Evolutionary conservation across 2,329 filamentous ascomycete species (phyloP).

Genomic region (Cryphonectria naterciae): DNA sequence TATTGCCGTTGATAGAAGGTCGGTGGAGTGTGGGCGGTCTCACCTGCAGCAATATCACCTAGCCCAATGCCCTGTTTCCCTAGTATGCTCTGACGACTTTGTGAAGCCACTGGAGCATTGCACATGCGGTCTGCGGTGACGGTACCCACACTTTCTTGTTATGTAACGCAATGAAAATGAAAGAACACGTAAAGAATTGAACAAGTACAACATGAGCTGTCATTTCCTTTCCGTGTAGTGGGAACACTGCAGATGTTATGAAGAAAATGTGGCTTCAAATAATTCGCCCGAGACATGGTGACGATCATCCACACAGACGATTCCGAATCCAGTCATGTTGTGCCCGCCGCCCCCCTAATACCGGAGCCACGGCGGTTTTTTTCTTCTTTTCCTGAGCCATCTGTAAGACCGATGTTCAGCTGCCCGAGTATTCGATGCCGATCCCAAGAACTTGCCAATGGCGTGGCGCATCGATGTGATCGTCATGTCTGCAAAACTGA

Average conservation of each 20-base stretch:
- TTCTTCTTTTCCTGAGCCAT: not conserved
- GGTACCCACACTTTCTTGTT: not conserved
- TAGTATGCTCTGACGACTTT: not conserved
- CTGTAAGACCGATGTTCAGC: constrained; percentile 1
- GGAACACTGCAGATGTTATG: not conserved
- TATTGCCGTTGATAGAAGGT: not conserved
- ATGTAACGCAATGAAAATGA: not conserved
- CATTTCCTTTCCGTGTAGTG: not conserved
- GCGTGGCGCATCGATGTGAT: not conserved
- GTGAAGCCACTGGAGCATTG: not conserved
- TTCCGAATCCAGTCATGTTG: not conserved
- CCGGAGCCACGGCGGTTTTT: not conserved
- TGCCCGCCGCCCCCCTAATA: not conserved
- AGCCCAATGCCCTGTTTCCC: not conserved
- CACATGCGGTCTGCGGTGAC: not conserved
- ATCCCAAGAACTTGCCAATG: not conserved
- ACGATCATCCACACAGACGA: not conserved
- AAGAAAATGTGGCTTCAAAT: not conserved
- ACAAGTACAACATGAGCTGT: not conserved
- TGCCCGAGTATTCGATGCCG: not conserved
- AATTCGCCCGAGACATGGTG: constrained; percentile 24
- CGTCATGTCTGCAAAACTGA: not conserved
- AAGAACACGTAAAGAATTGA: not conserved
- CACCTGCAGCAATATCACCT: not conserved
- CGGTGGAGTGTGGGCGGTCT: not conserved